phyloP scores from a whole-genome alignment of 495 filamentous ascomycete species.

The Margaritispora aquatica region DNA sequence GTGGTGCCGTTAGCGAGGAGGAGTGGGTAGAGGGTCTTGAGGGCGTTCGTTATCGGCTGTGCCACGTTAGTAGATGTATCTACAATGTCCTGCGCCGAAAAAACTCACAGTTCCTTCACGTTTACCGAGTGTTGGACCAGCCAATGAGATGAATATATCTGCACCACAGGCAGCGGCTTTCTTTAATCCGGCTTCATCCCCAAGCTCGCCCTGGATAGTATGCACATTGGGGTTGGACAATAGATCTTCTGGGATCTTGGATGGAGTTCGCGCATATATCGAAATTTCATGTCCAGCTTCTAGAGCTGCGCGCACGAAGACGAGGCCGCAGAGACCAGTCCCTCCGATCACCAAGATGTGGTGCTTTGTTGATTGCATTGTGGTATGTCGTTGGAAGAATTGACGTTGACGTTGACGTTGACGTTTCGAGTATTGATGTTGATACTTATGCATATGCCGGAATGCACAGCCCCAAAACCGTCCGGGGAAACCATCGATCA shows the following conservation, averaged over 20 bases:
- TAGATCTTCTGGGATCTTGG: constrained; percentile 15
- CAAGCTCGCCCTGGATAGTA: constrained; percentile 16
- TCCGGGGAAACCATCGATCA: too few relatives aligned
- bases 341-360: constrained; percentile 18
- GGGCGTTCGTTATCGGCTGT: constrained; percentile 18
- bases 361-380: constrained; percentile 1
- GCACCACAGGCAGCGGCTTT: constrained; percentile 16
- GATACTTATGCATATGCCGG: too few relatives aligned
- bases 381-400: neutral
- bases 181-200: constrained; percentile 15
- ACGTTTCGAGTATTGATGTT: too few relatives aligned
- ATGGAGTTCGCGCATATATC: constrained; percentile 17
- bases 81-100: neutral
- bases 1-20: constrained; percentile 8
- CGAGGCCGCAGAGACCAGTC: constrained; percentile 13
- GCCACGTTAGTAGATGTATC: neutral
- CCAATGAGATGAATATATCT: constrained; percentile 19
- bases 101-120: constrained; percentile 16
- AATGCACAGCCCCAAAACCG: too few relatives aligned
- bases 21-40: constrained; percentile 16
- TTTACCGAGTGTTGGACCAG: constrained; percentile 16
- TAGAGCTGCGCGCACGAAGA: constrained; percentile 17
- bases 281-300: constrained; percentile 12
- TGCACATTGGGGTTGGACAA: constrained; percentile 8
- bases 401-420: too few relatives aligned